phyloP scores from a whole-genome alignment of 768 basidiomycete species.

The Collybiopsis confluens region DNA sequence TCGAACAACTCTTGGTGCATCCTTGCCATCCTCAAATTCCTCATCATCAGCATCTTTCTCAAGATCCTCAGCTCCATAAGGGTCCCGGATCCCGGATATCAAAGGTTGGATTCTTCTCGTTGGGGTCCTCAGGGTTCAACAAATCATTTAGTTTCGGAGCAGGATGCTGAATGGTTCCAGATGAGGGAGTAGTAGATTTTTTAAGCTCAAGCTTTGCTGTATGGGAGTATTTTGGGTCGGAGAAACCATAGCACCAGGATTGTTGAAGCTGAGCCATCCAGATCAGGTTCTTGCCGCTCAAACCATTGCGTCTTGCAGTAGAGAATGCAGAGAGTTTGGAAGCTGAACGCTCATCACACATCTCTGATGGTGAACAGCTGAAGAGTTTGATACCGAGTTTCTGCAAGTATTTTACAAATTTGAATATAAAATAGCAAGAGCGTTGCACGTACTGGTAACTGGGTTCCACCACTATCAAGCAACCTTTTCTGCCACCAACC shows the following conservation, averaged over 20 bases:
- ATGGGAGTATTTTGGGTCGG: background rate
- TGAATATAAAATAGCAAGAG: too few relatives aligned
- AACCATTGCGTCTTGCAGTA: slow-evolving; percentile 7
- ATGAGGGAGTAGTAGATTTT: background rate
- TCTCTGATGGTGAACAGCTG: slow-evolving; percentile 4
- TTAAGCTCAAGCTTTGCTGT: background rate
- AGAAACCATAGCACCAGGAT: slow-evolving; percentile 7
- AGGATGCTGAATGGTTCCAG: background rate
- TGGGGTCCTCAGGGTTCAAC: background rate
- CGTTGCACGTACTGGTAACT: too few relatives aligned
- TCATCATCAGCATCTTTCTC: background rate
- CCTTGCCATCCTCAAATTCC: background rate
- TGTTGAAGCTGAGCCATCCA: slow-evolving; percentile 8
- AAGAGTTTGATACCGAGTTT: slow-evolving; percentile 1
- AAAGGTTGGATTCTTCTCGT: background rate
- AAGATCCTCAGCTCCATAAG: background rate
- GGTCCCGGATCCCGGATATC: background rate
- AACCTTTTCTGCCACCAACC: too few relatives aligned
- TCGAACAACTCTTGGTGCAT: too few relatives aligned
- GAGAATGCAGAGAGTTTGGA: background rate
- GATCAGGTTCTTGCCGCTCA: slow-evolving; percentile 3
- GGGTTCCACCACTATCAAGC: too few relatives aligned
- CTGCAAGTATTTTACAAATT: background rate
- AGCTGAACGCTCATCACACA: slow-evolving; percentile 5
- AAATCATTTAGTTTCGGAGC: background rate